phyloP scores from a whole-genome alignment of 495 filamentous ascomycete species.

The Letharia columbiana region DNA sequence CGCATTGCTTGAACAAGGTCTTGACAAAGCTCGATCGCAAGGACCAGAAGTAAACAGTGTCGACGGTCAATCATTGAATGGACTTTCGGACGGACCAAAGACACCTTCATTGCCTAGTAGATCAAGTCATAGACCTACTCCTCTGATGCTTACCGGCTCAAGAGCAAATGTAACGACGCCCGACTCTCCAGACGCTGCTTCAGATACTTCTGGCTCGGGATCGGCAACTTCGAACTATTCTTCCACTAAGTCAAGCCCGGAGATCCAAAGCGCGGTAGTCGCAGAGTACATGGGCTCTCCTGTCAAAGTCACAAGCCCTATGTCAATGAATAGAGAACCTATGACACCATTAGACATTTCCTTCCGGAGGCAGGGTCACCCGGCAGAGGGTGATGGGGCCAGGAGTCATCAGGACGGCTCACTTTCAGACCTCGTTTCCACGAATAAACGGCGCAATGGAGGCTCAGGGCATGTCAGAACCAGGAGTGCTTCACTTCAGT shows the following conservation, averaged over 20 bases:
- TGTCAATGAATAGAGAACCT: conserved; percentile 1
- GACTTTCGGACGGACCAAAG: not conserved
- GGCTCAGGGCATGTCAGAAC: conserved; percentile 14
- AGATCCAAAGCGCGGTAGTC: conserved; percentile 24
- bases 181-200: not conserved
- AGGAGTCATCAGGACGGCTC: not conserved
- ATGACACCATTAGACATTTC: conserved; percentile 9
- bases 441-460: conserved; percentile 10
- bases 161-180: not conserved
- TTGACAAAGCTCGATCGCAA: not conserved
- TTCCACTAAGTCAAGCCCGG: conserved; percentile 28
- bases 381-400: conserved; percentile 9
- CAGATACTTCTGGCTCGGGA: conserved; percentile 21
- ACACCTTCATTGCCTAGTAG: not conserved
- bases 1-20: not conserved
- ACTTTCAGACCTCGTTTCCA: not conserved
- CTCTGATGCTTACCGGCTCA: not conserved
- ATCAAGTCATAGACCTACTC: conserved; percentile 3
- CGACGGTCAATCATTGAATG: not conserved
- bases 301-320: conserved; percentile 1
- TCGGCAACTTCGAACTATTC: conserved; percentile 25
- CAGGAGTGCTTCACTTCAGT: conserved; percentile 21
- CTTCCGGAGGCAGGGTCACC: conserved; percentile 15
- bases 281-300: conserved; percentile 24
- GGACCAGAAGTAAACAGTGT: not conserved